Evolutionary conservation across 306 rosid species (phyloP), one percentile per base, ranked within the genome.

Genomic region (Ziziphus jujuba): DNA sequence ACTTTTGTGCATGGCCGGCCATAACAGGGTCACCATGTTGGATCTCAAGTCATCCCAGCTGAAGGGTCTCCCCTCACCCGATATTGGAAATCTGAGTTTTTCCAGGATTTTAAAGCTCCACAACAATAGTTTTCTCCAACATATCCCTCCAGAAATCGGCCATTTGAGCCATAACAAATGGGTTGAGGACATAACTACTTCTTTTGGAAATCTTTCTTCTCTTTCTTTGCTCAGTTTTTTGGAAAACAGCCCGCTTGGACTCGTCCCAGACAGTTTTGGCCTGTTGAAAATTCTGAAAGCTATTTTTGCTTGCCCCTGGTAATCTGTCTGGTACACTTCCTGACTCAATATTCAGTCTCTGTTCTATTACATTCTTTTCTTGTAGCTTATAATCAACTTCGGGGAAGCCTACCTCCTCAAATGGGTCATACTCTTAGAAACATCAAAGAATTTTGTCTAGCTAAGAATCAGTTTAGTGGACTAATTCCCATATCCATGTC

Each of bases 1-100:
- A 71, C 52, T 66, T 71, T 21, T 79, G 83, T 48, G 20, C 53
- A 28, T 79, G 83, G 83, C 55, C 3, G 13, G 79, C 79, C 3
- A 65, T 79, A 48, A 17, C 58, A 66, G 84, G 6, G 80, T 79
- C 67, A 50, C 62, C 0, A 21, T 7, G 38, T 9, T 75, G 15
- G 49, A 75, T 15, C 67, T 79, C 33, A 52, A 13, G 20, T 60
- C 66, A 2, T 44, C 55, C 22, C 17, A 21, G 15, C 55, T 75
- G 13, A 22, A 0, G 2, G 84, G 84, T 2, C 22, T 0, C 4
- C 36, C 75, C 5, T 56, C 84, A 14, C 49, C 77, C 14, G 60
- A 44, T 34, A 57, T 72, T 4, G 75, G 71, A 36, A 72, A 72
- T 15, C 38, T 79, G 66, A 79, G 80, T 44, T 79, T 75, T 35